Conservation (phyloP, 805 yeast species). For the Lipomyces yamanashiensis region DNA sequence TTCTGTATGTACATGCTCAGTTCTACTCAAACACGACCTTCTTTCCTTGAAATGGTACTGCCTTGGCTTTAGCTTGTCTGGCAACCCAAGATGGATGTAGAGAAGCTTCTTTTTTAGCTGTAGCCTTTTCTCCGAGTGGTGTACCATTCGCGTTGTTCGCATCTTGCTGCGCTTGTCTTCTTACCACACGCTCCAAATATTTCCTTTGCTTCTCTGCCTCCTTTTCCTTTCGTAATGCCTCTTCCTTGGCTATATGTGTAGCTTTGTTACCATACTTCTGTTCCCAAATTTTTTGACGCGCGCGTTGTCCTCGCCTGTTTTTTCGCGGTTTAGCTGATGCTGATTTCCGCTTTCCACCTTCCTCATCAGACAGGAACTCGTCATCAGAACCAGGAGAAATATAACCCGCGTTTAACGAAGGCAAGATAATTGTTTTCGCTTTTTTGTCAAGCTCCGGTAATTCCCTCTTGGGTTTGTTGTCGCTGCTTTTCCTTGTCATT, state of each 20-base stretch:
- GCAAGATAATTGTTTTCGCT: slow-evolving; percentile 51
- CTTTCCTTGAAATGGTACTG: slow-evolving; percentile 76
- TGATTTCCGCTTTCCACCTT: slow-evolving; percentile 40
- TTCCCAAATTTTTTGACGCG: slow-evolving; percentile 97
- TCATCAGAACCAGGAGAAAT: slow-evolving; percentile 77
- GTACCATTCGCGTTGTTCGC: slow-evolving; percentile 17
- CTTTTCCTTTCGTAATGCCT: slow-evolving; percentile 58
- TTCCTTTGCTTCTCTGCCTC: slow-evolving; percentile 58
- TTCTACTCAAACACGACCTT: slow-evolving; percentile 71
- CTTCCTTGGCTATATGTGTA: slow-evolving; percentile 75
- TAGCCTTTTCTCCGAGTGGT: slow-evolving; percentile 14
- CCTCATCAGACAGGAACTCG: slow-evolving; percentile 45
- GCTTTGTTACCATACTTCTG: slow-evolving; percentile 82
- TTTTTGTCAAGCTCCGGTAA: slow-evolving; percentile 8
- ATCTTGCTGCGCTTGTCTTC: slow-evolving; percentile 5
- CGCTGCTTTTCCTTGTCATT: not conserved
- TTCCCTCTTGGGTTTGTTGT: not conserved
- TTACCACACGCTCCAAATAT: slow-evolving; percentile 19
- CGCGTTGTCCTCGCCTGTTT: slow-evolving; percentile 96
- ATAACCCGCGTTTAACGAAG: slow-evolving; percentile 79
- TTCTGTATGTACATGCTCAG: not conserved
- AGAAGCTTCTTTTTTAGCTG: slow-evolving; percentile 38
- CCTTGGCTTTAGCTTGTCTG: slow-evolving; percentile 64
- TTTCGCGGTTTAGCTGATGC: slow-evolving; percentile 54
- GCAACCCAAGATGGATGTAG: slow-evolving; percentile 99